A percentile compares a stretch with the other conserved stretches of the same genome.
phyloP scores from a whole-genome alignment of 768 basidiomycete species.

The Tricholoma sp. region DNA sequence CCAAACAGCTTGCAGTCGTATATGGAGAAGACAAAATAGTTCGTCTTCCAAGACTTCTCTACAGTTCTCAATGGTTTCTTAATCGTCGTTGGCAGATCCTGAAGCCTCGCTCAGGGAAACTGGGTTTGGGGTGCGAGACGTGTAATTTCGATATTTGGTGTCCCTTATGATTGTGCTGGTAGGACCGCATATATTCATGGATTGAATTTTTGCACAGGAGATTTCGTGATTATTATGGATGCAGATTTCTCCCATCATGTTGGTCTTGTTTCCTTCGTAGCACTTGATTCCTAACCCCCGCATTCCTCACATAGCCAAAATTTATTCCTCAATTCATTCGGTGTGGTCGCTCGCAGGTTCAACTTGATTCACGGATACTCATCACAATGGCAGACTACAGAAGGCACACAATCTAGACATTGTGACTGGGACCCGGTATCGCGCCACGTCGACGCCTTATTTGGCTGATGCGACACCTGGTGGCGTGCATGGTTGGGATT shows the following conservation, averaged over 20 bases:
- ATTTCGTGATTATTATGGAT: constrained; percentile 97
- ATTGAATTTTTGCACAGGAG: constrained; percentile 81
- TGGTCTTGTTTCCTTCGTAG: constrained; percentile 21
- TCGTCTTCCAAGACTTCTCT: constrained; percentile 14
- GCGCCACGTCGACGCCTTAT: constrained; percentile 52
- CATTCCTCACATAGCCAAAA: constrained; percentile 58
- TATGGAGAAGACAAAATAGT: constrained; percentile 88
- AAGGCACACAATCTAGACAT: constrained; percentile 86
- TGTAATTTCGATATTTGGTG: background rate
- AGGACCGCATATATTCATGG: constrained; percentile 94
- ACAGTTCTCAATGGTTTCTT: background rate
- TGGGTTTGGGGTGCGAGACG: constrained; percentile 73
- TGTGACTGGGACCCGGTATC: constrained; percentile 89
- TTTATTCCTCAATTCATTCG: constrained; percentile 91
- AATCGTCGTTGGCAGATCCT: constrained; percentile 47
- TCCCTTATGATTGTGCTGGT: constrained; percentile 10
- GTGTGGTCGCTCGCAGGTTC: constrained; percentile 32
- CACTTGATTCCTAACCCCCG: background rate
- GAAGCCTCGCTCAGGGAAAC: constrained; percentile 84
- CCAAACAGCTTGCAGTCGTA: constrained; percentile 64
- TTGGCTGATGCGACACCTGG: constrained; percentile 63
- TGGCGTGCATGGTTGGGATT: constrained; percentile 90
- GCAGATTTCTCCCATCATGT: constrained; percentile 96
- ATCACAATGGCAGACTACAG: constrained; percentile 52
- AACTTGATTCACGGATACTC: background rate